A percentile compares a stretch with the other conserved stretches of the same genome.
Conservation (phyloP, 495 filamentous ascomycete genomes). For the Platismatia glauca region DNA sequence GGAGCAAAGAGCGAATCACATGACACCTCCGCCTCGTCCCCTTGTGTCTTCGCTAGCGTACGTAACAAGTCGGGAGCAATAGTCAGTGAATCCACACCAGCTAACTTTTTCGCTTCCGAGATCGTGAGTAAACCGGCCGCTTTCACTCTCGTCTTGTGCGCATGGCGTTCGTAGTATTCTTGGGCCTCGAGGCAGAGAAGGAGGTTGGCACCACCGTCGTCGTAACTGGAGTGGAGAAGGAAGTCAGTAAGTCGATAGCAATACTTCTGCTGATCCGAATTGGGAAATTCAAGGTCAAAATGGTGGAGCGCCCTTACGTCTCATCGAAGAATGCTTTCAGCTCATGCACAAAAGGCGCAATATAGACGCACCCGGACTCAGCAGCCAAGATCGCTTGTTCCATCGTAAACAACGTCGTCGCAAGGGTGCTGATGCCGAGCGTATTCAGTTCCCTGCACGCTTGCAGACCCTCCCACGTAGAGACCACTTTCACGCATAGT, state of each 20-base stretch:
- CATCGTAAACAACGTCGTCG: constrained; percentile 53
- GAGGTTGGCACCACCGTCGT: constrained; percentile 39
- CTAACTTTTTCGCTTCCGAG: constrained; percentile 48
- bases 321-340: constrained; percentile 51
- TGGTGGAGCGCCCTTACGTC: constrained; percentile 29
- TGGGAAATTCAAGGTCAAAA: too few species aligned
- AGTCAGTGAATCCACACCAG: constrained; percentile 50
- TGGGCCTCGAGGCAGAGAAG: constrained; percentile 46
- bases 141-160: constrained; percentile 43
- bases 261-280: too few species aligned
- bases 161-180: constrained; percentile 39
- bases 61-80: constrained; percentile 45
- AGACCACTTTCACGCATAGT: constrained; percentile 55
- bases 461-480: constrained; percentile 55
- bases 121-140: constrained; percentile 48
- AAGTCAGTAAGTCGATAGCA: too few species aligned
- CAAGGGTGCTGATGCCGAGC: constrained; percentile 45
- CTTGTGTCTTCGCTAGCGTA: constrained; percentile 36
- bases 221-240: constrained; percentile 28
- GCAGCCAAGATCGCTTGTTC: constrained; percentile 49
- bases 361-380: constrained; percentile 48
- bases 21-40: constrained; percentile 25
- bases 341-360: constrained; percentile 58
- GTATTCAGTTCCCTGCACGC: constrained; percentile 50
- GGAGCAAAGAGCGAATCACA: constrained; percentile 32